Evolutionary conservation across 345 rosid genomes (phyloP), one percentile per base, ranked within the genome.

Genomic region (Populus simonii): DNA sequence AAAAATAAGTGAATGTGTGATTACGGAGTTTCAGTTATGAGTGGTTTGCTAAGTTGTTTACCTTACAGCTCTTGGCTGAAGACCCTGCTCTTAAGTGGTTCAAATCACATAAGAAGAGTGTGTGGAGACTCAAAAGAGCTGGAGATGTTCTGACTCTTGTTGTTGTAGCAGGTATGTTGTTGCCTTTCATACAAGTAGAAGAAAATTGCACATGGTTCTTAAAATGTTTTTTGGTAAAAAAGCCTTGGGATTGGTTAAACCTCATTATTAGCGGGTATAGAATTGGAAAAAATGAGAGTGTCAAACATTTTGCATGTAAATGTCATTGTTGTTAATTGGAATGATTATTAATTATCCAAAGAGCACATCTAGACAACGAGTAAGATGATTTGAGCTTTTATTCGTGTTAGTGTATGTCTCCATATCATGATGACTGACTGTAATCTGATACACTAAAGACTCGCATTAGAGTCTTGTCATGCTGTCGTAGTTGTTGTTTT

Each of bases 61-160:
- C 47, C 31, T 63, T 81, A 85, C 86, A 96, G 99, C 97, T 96
- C 35, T 85, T 96, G 87, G 97, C 94, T 6, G 88, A 86, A 29
- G 92, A 96, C 80, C 92, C 92, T 3, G 85, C 88, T 66, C 87
- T 96, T 70, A 87, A 85, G 53, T 85, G 89, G 73, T 96, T 89
- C 90, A 92, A 94, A 80, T 94, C 99, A 13, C 84, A 89, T 73
- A 91, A 89, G 85, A 89, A 85, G 88, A 47, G 89, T 18, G 97
- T 90, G 16, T 72, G 78, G 74, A 66, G 22, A 12, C 41, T 92
- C 83, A 94, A 91, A 75, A 90, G 87, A 75, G 31, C 94, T 22
- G 95, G 95, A 68, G 97, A 94, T 88, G 89, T 90, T 78, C 97
- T 96, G 69, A 96, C 95, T 0, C n/a, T 89, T 75, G 90, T 87